Evolutionary conservation across 2,329 filamentous ascomycete species (phyloP), one percentile per base, ranked within the genome.

Genomic region (Orbilia brochopaga): DNA sequence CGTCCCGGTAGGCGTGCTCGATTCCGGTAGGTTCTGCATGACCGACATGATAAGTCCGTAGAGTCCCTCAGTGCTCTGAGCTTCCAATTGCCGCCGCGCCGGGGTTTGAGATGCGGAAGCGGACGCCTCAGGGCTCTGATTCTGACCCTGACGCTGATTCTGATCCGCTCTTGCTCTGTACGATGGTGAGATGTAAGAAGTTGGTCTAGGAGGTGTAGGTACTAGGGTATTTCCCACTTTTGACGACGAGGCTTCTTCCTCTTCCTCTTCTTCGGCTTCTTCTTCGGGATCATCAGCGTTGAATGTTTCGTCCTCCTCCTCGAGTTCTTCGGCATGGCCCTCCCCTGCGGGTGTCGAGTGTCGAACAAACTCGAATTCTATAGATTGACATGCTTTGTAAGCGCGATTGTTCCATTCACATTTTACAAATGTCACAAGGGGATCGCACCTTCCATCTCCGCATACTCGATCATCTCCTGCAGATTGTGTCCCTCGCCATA

Each of bases 161-260:
- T 8, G 44, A 48, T 64, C 51, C n/a, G n/a, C 54, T 51, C 19
- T 48, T 32, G 50, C 24, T 60, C 66, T 70, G 58, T 59, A n/a
- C 44, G 59, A 53, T 17, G 46, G 24, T 46, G 59, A 64, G 2
- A 56, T 52, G 65, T 69, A 42, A 63, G 65, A 70, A 70, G 30
- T 37, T 60, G 66, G 48, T 54, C 59, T 56, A 51, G 15, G 35
- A 53, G 21, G 4, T 32, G 27, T 42, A 24, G 40, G 50, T 32
- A 64, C 51, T 60, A 23, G 54, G 59, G 59, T 54, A 37, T 54
- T 40, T 70, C 66, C 66, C 66, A 70, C 66, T 59, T 59, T 70
- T 51, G 50, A 53, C 50, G 50, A 7, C 24, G 19, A 53, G 17
- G 10, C 30, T 53, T 53, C 50, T 19, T 53, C 50, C 15, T n/a